Conservation (phyloP, 192 early-diverging fungal genomes). For the Coemansia sp. region DNA sequence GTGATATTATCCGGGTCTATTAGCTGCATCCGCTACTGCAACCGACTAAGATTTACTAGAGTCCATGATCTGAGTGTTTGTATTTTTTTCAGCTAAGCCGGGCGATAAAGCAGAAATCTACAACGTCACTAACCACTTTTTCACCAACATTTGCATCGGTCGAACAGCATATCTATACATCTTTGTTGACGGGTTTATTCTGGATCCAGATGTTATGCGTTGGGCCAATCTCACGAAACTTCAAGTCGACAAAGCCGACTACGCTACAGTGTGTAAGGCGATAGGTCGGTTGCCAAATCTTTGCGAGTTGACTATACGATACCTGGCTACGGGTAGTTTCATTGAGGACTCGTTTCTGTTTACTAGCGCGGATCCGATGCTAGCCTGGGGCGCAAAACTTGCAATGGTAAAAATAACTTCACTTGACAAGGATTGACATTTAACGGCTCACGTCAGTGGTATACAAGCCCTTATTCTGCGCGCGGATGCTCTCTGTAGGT, state of each 20-base stretch:
- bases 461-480: not conserved
- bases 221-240: not conserved
- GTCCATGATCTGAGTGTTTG: not conserved
- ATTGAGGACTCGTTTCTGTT: not conserved
- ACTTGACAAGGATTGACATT: not conserved
- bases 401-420: not conserved
- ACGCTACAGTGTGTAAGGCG: not conserved
- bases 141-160: not conserved
- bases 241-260: not conserved
- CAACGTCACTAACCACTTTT: not conserved
- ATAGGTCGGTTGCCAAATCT: not conserved
- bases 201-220: not conserved
- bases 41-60: not conserved
- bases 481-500: not conserved
- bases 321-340: not conserved
- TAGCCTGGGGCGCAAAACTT: not conserved
- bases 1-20: not conserved
- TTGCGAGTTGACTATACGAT: not conserved
- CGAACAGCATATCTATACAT: not conserved
- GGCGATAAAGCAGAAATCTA: not conserved
- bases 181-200: not conserved
- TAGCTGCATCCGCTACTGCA: not conserved
- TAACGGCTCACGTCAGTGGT: not conserved
- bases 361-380: not conserved
- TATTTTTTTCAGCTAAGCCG: not conserved